Percentiles rank a stretch among this genome's conserved stretches.
Conservation (phyloP, 2,329 filamentous ascomycete species). For the Trichoderma citrinoviride region DNA sequence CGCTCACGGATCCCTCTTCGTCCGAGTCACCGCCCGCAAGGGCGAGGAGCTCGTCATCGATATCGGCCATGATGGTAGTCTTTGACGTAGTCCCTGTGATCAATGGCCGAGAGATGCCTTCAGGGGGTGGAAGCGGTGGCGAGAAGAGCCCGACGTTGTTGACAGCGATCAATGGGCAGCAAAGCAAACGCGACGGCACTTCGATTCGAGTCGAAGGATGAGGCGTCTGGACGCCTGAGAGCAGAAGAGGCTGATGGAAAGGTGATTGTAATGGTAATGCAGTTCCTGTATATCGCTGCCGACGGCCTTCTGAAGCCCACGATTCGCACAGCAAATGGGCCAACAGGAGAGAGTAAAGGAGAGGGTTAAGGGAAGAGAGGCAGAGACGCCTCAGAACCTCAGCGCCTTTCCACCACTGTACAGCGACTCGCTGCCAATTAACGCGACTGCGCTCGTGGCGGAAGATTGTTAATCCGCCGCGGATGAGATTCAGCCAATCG, state of each 20-base stretch:
- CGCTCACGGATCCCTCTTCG: constrained; percentile 54
- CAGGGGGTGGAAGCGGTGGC: constrained; percentile 13
- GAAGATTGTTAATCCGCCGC: constrained; percentile 2
- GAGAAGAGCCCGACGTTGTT: constrained; percentile 1
- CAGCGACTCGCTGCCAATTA: constrained; percentile 14
- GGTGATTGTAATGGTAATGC: not conserved
- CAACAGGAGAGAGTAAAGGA: not conserved
- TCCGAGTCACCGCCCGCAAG: constrained; percentile 77
- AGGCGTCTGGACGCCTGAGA: not conserved
- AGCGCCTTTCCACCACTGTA: not conserved
- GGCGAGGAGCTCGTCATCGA: constrained; percentile 91
- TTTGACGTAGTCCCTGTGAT: not conserved
- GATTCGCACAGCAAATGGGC: constrained; percentile 1
- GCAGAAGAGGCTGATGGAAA: too few relatives aligned
- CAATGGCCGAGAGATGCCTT: not conserved
- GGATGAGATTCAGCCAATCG: not conserved
- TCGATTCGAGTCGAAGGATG: not conserved
- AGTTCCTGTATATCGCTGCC: not conserved
- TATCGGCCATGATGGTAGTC: constrained; percentile 68
- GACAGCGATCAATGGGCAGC: not conserved
- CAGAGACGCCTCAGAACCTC: not conserved
- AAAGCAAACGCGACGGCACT: constrained; percentile 11
- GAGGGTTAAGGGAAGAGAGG: not conserved
- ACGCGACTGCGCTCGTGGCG: constrained; percentile 15
- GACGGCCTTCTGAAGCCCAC: not conserved